Evolutionary conservation across 176 grass and related monocot genomes (phyloP), one percentile per base, ranked within the genome.

Genomic region (Coix lacrymajobi): DNA sequence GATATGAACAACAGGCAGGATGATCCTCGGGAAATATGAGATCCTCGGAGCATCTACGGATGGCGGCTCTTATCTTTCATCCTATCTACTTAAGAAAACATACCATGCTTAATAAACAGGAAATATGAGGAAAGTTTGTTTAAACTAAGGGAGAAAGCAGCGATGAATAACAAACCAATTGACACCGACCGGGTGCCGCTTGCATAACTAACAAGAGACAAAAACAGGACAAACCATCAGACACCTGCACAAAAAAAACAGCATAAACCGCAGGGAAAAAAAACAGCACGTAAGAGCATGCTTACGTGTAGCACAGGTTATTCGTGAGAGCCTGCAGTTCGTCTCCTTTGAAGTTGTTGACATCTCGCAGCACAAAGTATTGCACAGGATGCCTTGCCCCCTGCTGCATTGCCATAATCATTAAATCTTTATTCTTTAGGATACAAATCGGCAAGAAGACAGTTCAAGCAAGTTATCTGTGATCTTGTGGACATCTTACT

Each of bases 231-330:
- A 66, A 60, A 33, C 66, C 11, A 2, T 85, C 66, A 83, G 20
- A 40, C 2, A 51, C 20, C 52, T 31, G 11, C n/a, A n/a, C n/a
- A n/a, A n/a, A n/a, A n/a, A n/a, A n/a, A 29, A 22, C 4, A 24
- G 63, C 16, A 38, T 20, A 58, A 38, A 81, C 54, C 19, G 9
- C 2, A 69, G n/a, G n/a, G n/a, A 34, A 15, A 70, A 40, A n/a
- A 38, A 39, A 4, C 14, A 48, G 26, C 9, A n/a, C n/a, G n/a
- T n/a, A 78, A 86, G 51, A 81, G 30, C 69, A 82, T 32, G 7
- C 61, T 87, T 82, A 97, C 94, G 67, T 89, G 89, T 94, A 92
- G 72, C 92, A 97, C 34, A 97, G 79, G 75, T 87, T 94, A 74
- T 94, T 77, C 14, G 94, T 90, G 33, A 97, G 83, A 36, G 62